phyloP scores from a whole-genome alignment of 139 green algal species.

The Coccomyxa sp. region DNA sequence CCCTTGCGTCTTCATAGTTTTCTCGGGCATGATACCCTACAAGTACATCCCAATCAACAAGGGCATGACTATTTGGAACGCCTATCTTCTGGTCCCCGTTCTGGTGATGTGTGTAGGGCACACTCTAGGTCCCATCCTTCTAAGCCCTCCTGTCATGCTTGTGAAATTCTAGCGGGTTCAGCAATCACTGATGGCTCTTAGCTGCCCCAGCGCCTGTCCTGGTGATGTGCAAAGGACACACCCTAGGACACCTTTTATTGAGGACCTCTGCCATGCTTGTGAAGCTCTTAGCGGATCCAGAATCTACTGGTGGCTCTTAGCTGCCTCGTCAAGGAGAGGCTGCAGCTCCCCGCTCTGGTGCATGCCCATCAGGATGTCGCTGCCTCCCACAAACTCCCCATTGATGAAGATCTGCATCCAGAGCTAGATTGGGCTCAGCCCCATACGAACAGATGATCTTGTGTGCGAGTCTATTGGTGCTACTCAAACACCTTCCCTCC shows the following conservation, averaged over 20 bases:
- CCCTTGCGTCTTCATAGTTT: background rate
- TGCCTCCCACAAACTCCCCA: conserved; percentile 93
- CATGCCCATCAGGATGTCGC: conserved; percentile 93
- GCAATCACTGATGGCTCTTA: too few relatives aligned
- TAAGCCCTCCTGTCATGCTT: background rate
- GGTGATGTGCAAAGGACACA: too few relatives aligned
- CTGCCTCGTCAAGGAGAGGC: conserved; percentile 39
- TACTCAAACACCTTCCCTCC: too few relatives aligned
- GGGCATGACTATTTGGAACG: background rate
- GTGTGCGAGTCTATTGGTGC: too few relatives aligned
- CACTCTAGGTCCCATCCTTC: background rate
- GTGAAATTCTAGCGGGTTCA: background rate
- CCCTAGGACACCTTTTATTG: too few relatives aligned
- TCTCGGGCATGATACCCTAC: background rate
- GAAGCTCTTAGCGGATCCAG: too few relatives aligned
- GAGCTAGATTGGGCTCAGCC: background rate
- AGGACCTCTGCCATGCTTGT: too few relatives aligned
- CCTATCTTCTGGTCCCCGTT: background rate
- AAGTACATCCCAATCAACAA: background rate
- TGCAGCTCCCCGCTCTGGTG: conserved; percentile 87
- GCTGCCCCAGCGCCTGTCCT: too few relatives aligned
- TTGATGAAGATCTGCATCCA: conserved; percentile 84
- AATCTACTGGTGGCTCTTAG: too few relatives aligned
- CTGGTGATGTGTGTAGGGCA: background rate
- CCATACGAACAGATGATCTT: too few relatives aligned